These are phyloP conservation scores for Starmerella apicola DNA, from an alignment of 805 yeast genomes.

Conservation along the genomic window DNA sequence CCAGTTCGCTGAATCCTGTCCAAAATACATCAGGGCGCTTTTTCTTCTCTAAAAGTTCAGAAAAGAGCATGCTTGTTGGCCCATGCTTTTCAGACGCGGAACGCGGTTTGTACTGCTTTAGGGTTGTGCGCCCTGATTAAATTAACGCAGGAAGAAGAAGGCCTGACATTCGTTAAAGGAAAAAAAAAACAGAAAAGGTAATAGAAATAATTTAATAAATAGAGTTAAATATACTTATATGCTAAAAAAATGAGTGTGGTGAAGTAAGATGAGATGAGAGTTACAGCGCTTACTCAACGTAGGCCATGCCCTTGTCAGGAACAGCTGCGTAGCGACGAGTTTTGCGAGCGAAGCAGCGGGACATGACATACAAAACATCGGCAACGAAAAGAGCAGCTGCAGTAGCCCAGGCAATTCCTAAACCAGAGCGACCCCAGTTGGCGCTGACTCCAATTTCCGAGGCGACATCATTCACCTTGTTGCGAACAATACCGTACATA, in stretches of 20 bases:
- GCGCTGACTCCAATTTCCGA: slow-evolving; percentile 44
- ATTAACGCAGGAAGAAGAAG: not conserved
- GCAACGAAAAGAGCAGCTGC: slow-evolving; percentile 37
- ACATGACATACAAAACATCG: slow-evolving; percentile 32
- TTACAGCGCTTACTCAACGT: not conserved
- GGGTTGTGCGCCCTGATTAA: too few species aligned
- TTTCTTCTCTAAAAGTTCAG: slow-evolving; percentile 2
- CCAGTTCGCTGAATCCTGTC: slow-evolving; percentile 9
- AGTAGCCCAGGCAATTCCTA: slow-evolving; percentile 55
- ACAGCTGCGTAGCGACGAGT: slow-evolving; percentile 11
- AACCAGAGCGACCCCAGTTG: slow-evolving; percentile 36
- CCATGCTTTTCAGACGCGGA: too few species aligned
- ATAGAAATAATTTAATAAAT: not conserved
- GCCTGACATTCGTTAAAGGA: not conserved
- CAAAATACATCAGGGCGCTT: not conserved
- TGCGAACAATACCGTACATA: slow-evolving; percentile 37
- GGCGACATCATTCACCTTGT: slow-evolving; percentile 39
- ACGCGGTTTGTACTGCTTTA: too few species aligned
- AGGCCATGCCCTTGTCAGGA: slow-evolving; percentile 10
- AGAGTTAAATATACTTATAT: not conserved
- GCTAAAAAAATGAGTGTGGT: not conserved
- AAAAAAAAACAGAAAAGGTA: not conserved
- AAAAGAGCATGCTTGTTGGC: slow-evolving; percentile 5
- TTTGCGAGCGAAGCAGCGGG: slow-evolving; percentile 31
- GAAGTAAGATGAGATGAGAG: too few species aligned